Evolutionary conservation across 2,329 filamentous ascomycete species (phyloP).

Genomic region (Curvularia hawaiiensis): DNA sequence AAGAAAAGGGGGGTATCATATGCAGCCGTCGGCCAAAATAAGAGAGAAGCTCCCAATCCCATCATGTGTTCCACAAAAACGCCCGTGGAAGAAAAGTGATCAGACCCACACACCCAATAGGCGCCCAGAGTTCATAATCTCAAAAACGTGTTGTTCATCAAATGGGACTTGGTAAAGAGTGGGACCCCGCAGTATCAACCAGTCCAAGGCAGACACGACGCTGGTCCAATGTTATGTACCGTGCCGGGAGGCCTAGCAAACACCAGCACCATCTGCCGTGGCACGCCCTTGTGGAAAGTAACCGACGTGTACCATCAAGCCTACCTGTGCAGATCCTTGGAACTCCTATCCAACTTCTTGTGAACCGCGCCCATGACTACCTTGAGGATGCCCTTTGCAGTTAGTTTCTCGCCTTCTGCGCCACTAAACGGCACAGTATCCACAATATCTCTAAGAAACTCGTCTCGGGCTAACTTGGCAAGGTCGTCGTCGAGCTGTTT

Average conservation of each 20-base stretch:
- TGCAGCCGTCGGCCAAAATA: not conserved
- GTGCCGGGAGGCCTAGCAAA: not conserved
- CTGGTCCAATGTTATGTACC: not conserved
- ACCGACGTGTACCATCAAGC: not conserved
- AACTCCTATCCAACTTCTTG: conserved; percentile 62
- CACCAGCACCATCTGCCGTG: conserved; percentile 2
- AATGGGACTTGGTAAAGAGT: not conserved
- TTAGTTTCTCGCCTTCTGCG: conserved; percentile 59
- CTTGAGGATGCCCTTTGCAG: conserved; percentile 77
- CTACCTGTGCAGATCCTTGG: conserved; percentile 39
- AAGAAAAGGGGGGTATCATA: conserved; percentile 1
- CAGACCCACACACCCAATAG: not conserved
- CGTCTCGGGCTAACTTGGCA: conserved; percentile 55
- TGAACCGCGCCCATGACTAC: conserved; percentile 77
- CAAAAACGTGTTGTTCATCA: not conserved
- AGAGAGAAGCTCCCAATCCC: not conserved
- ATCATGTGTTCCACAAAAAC: not conserved
- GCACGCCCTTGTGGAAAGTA: not conserved
- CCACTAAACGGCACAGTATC: conserved; percentile 81
- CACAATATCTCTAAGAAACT: conserved; percentile 80
- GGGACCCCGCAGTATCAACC: not conserved
- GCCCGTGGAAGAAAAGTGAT: not conserved
- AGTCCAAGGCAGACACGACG: conserved; percentile 1
- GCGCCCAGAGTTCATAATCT: not conserved
- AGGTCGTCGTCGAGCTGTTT: conserved; percentile 77